Evolutionary conservation across 768 basidiomycete genomes (phyloP).

Genomic region (Paxillus involutus): DNA sequence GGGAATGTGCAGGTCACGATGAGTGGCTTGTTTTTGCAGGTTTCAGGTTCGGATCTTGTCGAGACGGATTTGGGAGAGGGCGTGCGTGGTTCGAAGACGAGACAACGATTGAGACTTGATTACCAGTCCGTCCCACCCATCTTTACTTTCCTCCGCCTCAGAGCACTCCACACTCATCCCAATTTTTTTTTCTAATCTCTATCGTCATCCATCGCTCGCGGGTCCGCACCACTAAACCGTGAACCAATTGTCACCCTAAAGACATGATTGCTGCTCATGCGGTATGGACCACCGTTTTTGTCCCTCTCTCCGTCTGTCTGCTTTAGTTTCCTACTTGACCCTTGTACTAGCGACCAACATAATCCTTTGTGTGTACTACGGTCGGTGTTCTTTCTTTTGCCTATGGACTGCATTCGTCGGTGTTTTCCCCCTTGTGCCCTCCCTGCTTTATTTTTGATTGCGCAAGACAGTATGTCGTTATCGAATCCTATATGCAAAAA

Average conservation of each 20-base stretch:
- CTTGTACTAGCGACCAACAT: constrained; percentile 19
- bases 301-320: constrained; percentile 16
- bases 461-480: neutral
- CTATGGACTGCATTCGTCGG: neutral
- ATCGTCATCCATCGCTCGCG: constrained; percentile 5
- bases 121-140: constrained; percentile 37
- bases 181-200: constrained; percentile 13
- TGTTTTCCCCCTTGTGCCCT: neutral
- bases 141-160: constrained; percentile 24
- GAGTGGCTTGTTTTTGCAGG: constrained; percentile 31
- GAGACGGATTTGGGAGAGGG: constrained; percentile 5
- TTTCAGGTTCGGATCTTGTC: constrained; percentile 22
- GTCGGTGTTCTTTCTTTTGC: constrained; percentile 26
- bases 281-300: constrained; percentile 25
- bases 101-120: constrained; percentile 29
- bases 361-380: constrained; percentile 27
- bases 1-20: constrained; percentile 26
- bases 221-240: constrained; percentile 2
- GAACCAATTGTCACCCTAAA: neutral
- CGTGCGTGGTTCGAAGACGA: constrained; percentile 3
- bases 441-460: neutral
- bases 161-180: constrained; percentile 27
- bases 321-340: constrained; percentile 14
- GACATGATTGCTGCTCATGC: constrained; percentile 19
- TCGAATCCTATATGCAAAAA: neutral